Evolutionary conservation across 768 basidiomycete genomes (phyloP).

Genomic region (Amanita rubescens): DNA sequence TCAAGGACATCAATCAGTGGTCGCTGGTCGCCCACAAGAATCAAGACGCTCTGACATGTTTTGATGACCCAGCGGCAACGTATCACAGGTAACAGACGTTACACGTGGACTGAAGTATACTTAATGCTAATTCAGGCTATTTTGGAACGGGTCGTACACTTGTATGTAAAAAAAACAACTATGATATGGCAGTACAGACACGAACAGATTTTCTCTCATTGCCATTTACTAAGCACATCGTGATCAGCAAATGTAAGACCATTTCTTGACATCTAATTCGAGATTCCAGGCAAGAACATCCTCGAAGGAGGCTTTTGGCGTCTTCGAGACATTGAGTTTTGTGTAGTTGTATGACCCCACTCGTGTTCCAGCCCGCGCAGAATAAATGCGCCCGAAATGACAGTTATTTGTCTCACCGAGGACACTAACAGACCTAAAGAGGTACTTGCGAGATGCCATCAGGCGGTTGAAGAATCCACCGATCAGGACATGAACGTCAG

Average conservation of each 20-base stretch:
- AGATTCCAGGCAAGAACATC: conserved; percentile 92
- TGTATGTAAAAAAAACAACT: not conserved
- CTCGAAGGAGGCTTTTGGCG: conserved; percentile 86
- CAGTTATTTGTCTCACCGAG: conserved; percentile 67
- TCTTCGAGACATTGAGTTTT: conserved; percentile 66
- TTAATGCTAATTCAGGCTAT: too few species aligned
- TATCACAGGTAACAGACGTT: too few species aligned
- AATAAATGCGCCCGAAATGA: conserved; percentile 81
- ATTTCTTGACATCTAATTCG: conserved; percentile 80
- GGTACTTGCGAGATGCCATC: conserved; percentile 94
- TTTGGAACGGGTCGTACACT: not conserved
- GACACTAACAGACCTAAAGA: conserved; percentile 90
- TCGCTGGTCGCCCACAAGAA: too few species aligned
- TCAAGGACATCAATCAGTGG: too few species aligned
- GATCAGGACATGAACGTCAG: conserved; percentile 93
- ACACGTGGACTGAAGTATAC: too few species aligned
- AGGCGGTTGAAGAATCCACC: conserved; percentile 97
- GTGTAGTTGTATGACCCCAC: conserved; percentile 80
- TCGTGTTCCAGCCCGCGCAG: conserved; percentile 69
- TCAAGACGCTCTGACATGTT: too few species aligned
- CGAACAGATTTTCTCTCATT: not conserved
- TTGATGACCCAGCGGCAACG: too few species aligned
- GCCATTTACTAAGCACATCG: conserved; percentile 19
- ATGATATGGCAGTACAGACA: conserved; percentile 1
- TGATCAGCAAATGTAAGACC: conserved; percentile 32